Percentiles rank a stretch among this genome's conserved stretches.
Conservation (phyloP, 257 asterid genomes). For the Solanum medicagineum region DNA sequence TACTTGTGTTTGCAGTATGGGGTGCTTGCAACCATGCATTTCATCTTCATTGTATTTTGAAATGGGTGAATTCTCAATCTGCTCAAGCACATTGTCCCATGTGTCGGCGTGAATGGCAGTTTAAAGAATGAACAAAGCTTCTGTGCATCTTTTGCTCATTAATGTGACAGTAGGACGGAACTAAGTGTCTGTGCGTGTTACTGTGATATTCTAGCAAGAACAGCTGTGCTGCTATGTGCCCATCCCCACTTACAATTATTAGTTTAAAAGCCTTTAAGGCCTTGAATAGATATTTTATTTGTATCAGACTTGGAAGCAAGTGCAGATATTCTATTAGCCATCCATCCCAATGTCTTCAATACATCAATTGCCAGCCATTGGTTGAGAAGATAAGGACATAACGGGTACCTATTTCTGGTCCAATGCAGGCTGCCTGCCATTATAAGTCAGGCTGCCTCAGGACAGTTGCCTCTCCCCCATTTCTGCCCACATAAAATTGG, state of each 20-base stretch:
- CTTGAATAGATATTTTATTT: background rate
- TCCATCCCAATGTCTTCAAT: background rate
- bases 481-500: background rate
- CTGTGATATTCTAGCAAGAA: background rate
- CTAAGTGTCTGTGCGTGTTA: background rate
- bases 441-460: background rate
- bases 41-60: slow-evolving; percentile 94
- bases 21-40: slow-evolving; percentile 93
- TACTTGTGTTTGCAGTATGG: slow-evolving; percentile 43
- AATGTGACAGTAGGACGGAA: background rate
- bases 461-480: background rate
- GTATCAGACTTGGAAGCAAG: background rate
- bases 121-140: slow-evolving; percentile 39
- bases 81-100: slow-evolving; percentile 92
- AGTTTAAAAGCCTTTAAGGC: background rate
- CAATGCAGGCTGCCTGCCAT: background rate
- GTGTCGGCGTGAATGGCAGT: slow-evolving; percentile 97
- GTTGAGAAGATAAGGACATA: background rate
- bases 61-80: slow-evolving; percentile 94
- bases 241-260: background rate
- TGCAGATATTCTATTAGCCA: background rate
- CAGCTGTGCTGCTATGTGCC: background rate
- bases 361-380: background rate
- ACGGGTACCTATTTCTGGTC: background rate
- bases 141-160: background rate